Evolutionary conservation across 2,329 filamentous ascomycete species (phyloP).

Genomic region (Monilinia fructigena): DNA sequence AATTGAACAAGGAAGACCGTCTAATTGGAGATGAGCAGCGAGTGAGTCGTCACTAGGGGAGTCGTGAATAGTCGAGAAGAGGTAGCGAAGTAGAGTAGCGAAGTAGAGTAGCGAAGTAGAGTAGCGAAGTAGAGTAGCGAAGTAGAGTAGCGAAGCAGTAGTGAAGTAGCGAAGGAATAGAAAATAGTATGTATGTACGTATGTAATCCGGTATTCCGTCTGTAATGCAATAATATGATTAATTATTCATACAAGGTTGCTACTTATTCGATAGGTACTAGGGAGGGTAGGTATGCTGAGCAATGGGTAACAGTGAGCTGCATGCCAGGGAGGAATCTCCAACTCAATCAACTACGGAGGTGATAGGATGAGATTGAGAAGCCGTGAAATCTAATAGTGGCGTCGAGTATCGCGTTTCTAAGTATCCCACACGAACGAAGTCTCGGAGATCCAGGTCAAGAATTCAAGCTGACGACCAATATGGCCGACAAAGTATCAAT

Average conservation of each 20-base stretch:
- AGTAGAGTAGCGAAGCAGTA: not conserved
- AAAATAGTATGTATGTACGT: not conserved
- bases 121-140: not conserved
- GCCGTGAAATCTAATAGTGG: slow-evolving; percentile 1
- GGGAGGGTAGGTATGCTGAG: not conserved
- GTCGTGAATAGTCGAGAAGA: not conserved
- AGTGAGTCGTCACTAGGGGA: not conserved
- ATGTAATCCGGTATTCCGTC: not conserved
- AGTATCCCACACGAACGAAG: not conserved
- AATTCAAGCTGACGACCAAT: not conserved
- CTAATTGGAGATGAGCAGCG: slow-evolving; percentile 3
- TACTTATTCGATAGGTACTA: not conserved
- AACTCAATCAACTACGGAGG: not conserved
- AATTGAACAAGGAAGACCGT: slow-evolving; percentile 7
- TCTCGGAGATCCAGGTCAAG: not conserved
- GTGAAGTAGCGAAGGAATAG: not conserved
- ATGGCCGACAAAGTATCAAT: slow-evolving; percentile 11
- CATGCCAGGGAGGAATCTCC: not conserved
- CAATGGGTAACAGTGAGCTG: not conserved
- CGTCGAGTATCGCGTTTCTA: slow-evolving; percentile 2
- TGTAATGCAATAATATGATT: not conserved
- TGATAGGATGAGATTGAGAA: slow-evolving; percentile 4
- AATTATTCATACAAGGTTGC: not conserved
- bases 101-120: not conserved
- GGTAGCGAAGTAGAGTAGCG: not conserved